Evolutionary conservation across 805 yeast species (phyloP).

Genomic region (Schizosaccharomyces octosporus): DNA sequence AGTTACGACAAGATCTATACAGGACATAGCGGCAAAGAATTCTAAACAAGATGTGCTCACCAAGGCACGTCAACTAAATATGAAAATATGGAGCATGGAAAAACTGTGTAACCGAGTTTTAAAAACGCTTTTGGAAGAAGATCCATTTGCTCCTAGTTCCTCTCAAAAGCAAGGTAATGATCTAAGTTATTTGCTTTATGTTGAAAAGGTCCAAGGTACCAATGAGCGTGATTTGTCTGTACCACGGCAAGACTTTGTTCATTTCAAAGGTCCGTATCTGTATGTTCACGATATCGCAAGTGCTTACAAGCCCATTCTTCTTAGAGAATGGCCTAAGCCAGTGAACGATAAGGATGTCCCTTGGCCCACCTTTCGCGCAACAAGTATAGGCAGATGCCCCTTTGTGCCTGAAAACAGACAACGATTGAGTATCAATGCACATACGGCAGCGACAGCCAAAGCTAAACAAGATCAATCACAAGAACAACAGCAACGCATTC

Average conservation of each 20-base stretch:
- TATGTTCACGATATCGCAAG: constrained; percentile 63
- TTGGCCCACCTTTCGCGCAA: constrained; percentile 2
- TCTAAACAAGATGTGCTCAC: constrained; percentile 33
- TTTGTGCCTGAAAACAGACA: not conserved
- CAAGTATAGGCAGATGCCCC: constrained; percentile 2
- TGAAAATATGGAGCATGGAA: constrained; percentile 72
- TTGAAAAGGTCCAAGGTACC: constrained; percentile 69
- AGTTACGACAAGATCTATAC: constrained; percentile 30
- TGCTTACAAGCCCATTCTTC: constrained; percentile 52
- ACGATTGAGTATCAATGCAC: not conserved
- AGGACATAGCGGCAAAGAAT: not conserved
- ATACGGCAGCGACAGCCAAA: not conserved
- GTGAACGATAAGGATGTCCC: not conserved
- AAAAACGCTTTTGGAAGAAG: not conserved
- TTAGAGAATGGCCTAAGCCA: constrained; percentile 49
- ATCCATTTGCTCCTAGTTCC: constrained; percentile 3
- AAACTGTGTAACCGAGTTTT: constrained; percentile 11
- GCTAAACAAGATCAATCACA: not conserved
- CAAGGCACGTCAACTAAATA: constrained; percentile 32
- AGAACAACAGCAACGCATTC: not conserved
- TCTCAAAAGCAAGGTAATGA: constrained; percentile 4
- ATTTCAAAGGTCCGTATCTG: constrained; percentile 50
- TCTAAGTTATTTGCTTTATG: constrained; percentile 38
- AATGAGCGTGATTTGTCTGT: constrained; percentile 74
- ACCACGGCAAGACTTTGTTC: constrained; percentile 58